Evolutionary conservation across 2,329 filamentous ascomycete species (phyloP), one percentile per base, ranked within the genome.

Genomic region (Curvularia lunata): DNA sequence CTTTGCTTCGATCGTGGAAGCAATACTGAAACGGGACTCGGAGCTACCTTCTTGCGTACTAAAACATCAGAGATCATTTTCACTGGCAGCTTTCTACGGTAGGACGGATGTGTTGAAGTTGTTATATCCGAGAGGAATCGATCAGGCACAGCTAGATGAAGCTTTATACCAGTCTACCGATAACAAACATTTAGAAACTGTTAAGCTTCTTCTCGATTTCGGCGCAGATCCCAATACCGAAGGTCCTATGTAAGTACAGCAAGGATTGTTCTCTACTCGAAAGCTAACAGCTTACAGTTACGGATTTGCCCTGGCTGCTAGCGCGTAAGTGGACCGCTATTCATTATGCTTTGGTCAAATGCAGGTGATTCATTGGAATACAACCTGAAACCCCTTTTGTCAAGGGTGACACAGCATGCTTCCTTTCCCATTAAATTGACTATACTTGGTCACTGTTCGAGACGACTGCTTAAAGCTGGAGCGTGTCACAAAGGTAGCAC

Each of bases 161-260:
- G 64, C 65, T 4, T 49, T 70, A 5, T 66, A 66, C 46, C 43
- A 62, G 40, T 62, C 65, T 12, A 57, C 62, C 10, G 64, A 69
- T 30, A 59, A 67, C 21, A 66, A 68, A 46, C 64, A 63, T 28
- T 50, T 63, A 23, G 58, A 65, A 8, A 66, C 64, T 1, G 63
- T 67, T 9, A 52, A 67, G 19, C 21, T 71, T 5, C 64, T 71
- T 16, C 56, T 70, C 2, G 57, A 61, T 3, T 59, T 65, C 21
- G 61, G 62, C 27, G 67, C 68, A 1, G 37, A 58, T 40, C 65
- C 64, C 4, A 59, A 71, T 48, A 63, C 63, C 1, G 64, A 70
- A 55, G 67, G 67, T 2, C 50, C 51, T 37, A 56, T 58, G 61
- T 70, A 67, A 47, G 43, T 32, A 12, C 19, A 21, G 2, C 27